phyloP scores from a whole-genome alignment of 139 green algal genomes.

The Astrephomene gubernaculifera region DNA sequence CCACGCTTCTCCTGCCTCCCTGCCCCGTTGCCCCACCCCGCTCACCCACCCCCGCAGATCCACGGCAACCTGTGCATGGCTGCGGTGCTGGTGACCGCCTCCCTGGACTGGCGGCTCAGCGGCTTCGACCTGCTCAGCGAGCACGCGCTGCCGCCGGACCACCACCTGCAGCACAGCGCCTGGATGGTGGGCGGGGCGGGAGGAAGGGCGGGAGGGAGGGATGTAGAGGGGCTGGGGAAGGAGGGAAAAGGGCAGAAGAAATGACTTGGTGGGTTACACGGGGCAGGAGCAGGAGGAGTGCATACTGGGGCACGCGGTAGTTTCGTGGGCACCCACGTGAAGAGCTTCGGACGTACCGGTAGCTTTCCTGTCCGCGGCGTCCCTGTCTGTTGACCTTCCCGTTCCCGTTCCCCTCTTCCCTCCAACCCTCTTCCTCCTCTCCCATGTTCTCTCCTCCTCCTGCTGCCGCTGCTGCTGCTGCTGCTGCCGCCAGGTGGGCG shows the following conservation, averaged over 20 bases:
- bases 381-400: too few relatives aligned
- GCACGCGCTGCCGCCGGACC: slow-evolving; percentile 58
- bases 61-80: slow-evolving; percentile 93
- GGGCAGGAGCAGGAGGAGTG: too few relatives aligned
- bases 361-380: too few relatives aligned
- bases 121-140: slow-evolving; percentile 94
- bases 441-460: background rate
- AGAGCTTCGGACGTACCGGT: too few relatives aligned
- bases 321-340: too few relatives aligned
- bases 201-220: background rate
- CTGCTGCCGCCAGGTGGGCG: slow-evolving; percentile 46
- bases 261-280: too few relatives aligned
- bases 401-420: too few relatives aligned
- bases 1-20: too few relatives aligned
- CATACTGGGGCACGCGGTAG: too few relatives aligned
- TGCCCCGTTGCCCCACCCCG: background rate
- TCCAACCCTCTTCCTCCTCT: background rate
- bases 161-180: background rate
- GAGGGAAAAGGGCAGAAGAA: background rate
- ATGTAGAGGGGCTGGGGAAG: background rate
- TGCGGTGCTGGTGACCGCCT: slow-evolving; percentile 89
- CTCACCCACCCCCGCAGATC: slow-evolving; percentile 67
- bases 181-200: slow-evolving; percentile 29
- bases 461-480: too few relatives aligned
- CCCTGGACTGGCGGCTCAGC: slow-evolving; percentile 95